Conservation (phyloP, 148 eudicot genomes). For the Rhododendron ferrugineum region DNA sequence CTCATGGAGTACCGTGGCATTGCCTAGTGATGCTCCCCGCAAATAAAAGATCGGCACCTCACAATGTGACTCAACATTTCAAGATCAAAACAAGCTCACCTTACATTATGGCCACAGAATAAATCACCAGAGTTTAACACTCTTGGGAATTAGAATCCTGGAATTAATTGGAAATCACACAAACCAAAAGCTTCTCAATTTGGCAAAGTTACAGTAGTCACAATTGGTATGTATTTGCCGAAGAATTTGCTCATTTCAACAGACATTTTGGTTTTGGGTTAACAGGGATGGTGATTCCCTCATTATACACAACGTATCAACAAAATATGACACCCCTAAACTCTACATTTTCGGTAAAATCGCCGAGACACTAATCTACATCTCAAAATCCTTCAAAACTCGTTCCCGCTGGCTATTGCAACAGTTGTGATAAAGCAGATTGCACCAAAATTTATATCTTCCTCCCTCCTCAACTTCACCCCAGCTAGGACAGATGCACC, state of each 20-base stretch:
- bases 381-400: constrained; percentile 7
- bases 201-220: neutral
- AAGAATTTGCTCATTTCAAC: neutral
- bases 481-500: neutral
- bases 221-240: neutral
- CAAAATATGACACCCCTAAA: neutral
- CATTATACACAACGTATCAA: constrained; percentile 10
- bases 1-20: neutral
- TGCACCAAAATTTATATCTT: neutral
- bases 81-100: neutral
- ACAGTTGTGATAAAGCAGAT: neutral
- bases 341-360: constrained; percentile 7
- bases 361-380: neutral
- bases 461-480: neutral
- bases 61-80: neutral
- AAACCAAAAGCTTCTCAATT: neutral
- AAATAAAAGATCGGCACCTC: neutral
- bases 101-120: neutral
- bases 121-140: too few relatives aligned
- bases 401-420: neutral
- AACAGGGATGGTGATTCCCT: constrained; percentile 7
- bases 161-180: neutral
- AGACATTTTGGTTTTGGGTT: constrained; percentile 1
- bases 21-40: neutral
- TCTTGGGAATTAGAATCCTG: neutral